Evolutionary conservation across 495 filamentous ascomycete genomes (phyloP).

Genomic region (Xylaria longipes): DNA sequence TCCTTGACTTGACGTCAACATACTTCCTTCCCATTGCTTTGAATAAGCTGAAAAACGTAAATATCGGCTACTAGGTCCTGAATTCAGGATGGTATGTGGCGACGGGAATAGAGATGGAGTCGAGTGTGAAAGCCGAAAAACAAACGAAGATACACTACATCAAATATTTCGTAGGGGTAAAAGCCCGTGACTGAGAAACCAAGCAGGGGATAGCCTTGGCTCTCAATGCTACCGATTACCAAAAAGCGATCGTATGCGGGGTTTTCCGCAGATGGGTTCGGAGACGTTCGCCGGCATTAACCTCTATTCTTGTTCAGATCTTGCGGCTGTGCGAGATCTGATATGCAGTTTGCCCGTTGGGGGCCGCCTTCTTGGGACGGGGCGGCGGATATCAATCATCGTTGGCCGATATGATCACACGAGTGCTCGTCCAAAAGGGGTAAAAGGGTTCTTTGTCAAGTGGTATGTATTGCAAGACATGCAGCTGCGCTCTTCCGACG

Average conservation of each 20-base stretch:
- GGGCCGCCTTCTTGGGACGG: not conserved
- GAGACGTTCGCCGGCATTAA: slow-evolving; percentile 19
- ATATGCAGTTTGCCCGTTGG: slow-evolving; percentile 27
- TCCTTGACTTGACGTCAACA: not conserved
- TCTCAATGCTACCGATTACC: slow-evolving; percentile 9
- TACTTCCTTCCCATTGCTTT: not conserved
- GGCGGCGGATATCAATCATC: not conserved
- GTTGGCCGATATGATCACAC: slow-evolving; percentile 4
- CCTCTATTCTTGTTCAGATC: slow-evolving; percentile 14
- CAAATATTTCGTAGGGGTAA: not conserved
- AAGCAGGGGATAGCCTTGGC: slow-evolving; percentile 17
- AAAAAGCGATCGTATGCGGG: slow-evolving; percentile 20
- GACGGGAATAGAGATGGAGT: not conserved
- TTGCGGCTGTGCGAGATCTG: slow-evolving; percentile 22
- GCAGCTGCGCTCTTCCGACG: slow-evolving; percentile 29
- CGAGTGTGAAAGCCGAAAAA: not conserved
- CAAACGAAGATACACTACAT: not conserved
- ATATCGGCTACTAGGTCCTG: not conserved
- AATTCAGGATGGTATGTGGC: not conserved
- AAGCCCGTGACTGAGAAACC: slow-evolving; percentile 19
- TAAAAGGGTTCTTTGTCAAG: slow-evolving; percentile 28
- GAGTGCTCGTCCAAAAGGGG: slow-evolving; percentile 20
- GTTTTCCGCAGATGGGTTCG: slow-evolving; percentile 19
- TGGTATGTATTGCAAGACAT: slow-evolving; percentile 26
- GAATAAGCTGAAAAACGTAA: not conserved